Base-by-base conservation (phyloP, 306 rosid genomes). In the Malus orientalis region DNA sequence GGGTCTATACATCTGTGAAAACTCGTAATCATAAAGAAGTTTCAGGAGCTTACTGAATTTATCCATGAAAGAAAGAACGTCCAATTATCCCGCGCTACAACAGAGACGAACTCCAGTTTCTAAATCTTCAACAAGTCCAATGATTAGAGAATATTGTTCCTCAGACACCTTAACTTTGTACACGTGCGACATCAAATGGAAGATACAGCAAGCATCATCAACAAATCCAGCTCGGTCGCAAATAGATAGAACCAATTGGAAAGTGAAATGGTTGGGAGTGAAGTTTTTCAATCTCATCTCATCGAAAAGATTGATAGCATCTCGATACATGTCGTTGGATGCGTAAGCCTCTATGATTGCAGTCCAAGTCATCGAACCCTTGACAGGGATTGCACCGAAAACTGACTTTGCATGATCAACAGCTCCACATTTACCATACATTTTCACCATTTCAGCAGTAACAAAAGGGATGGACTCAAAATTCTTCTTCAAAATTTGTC, bases 301-400 rank as follows among this genome's bases (percentile, higher is more conserved):
- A 79, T 89, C 63, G 58, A 90, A 93, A 63, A 86, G 86, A 80
- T 57, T 64, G 70, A 93, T 64, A 71, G 90, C 97, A 73, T 86
- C 85, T 77, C 67, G 76, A 81, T 64, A 82, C 84, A 82, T 77
- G n/a, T 73, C 81, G 74, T 82, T 87, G 66, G 79, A 62, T 76
- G 86, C 92, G 71, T 87, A 79, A 45, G 96, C 91, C 82, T 85
- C 88, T 67, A 90, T 84, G 15, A 92, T 81, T 74, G 97, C 93
- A 22, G 97, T 90, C 92, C 93, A 82, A 75, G 97, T 83, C 92
- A 92, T 88, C 5, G 91, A 82, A 67, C 96, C 96, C 86, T 89
- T 93, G 11, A 87, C 76, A 8, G 87, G 86, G 68, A 90, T 80
- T 18, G 86, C 80, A 55, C 84, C 67, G 57, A 89, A 93, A 49